A percentile compares a stretch with the other conserved stretches of the same genome.
phyloP scores from a whole-genome alignment of 2,329 filamentous ascomycete species.

The Ophiocordyceps australis region DNA sequence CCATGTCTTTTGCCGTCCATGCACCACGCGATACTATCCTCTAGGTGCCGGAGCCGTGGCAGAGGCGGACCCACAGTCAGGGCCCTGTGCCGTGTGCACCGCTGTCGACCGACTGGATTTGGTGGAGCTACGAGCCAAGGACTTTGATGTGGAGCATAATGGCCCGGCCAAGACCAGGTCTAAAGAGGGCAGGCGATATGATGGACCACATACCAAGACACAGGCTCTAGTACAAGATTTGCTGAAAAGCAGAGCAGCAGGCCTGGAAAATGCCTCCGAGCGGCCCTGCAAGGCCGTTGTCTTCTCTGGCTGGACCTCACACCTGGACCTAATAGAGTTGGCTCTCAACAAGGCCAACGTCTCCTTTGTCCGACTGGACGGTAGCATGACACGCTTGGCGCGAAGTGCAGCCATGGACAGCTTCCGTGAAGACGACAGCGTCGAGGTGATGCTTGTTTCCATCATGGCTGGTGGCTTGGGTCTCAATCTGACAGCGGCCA shows the following conservation, averaged over 20 bases:
- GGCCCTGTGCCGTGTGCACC: constrained; percentile 52
- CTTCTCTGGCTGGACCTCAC: constrained; percentile 91
- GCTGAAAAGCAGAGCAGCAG: constrained; percentile 42
- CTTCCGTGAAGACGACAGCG: constrained; percentile 53
- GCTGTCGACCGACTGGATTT: constrained; percentile 43
- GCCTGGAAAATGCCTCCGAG: constrained; percentile 39
- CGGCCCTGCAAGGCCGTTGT: constrained; percentile 82
- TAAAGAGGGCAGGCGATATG: constrained; percentile 52
- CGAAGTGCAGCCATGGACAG: constrained; percentile 58
- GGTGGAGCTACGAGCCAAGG: constrained; percentile 49
- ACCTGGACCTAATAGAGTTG: constrained; percentile 79
- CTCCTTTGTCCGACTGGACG: constrained; percentile 67
- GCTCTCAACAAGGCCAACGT: constrained; percentile 54
- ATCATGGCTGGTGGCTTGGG: constrained; percentile 86
- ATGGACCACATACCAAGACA: constrained; percentile 84
- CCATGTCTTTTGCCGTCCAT: constrained; percentile 65
- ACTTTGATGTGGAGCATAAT: constrained; percentile 37
- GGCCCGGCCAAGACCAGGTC: constrained; percentile 21
- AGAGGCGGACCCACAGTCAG: too few species aligned
- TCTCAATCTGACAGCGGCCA: constrained; percentile 75
- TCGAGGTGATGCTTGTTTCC: constrained; percentile 76
- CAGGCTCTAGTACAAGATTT: constrained; percentile 64
- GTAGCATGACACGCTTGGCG: constrained; percentile 61
- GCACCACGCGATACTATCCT: constrained; percentile 41
- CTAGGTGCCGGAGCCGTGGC: constrained; percentile 15